Conservation (phyloP, 805 yeast species). For the Starmerella vaccinii region DNA sequence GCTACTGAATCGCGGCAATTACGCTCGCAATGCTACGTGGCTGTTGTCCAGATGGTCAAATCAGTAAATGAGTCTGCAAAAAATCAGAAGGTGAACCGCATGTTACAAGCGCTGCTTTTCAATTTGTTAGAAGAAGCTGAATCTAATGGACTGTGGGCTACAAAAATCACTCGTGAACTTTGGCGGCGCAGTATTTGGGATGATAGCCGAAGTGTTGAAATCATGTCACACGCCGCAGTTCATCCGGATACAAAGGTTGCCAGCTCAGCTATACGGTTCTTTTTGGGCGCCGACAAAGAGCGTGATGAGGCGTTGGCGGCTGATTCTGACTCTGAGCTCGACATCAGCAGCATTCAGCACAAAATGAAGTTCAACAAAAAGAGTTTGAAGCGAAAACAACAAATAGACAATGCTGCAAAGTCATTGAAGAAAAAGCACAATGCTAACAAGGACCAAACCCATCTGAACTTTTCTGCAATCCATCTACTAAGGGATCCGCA, state of each 20-base stretch:
- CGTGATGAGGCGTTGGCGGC: constrained; percentile 77
- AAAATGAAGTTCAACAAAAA: constrained; percentile 76
- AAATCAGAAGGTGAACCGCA: constrained; percentile 77
- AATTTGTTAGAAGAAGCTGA: constrained; percentile 72
- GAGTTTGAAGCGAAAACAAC: constrained; percentile 66
- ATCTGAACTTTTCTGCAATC: constrained; percentile 85
- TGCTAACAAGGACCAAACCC: constrained; percentile 50
- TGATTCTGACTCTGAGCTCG: constrained; percentile 54
- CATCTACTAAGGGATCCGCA: constrained; percentile 94
- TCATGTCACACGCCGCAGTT: constrained; percentile 90
- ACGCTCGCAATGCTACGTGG: constrained; percentile 70
- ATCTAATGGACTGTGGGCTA: constrained; percentile 89
- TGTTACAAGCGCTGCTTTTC: constrained; percentile 86
- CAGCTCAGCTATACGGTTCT: constrained; percentile 79
- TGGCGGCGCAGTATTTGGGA: constrained; percentile 99
- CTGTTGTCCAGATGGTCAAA: constrained; percentile 68
- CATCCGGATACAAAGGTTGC: constrained; percentile 83
- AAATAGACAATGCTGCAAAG: constrained; percentile 64
- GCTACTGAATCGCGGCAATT: constrained; percentile 68
- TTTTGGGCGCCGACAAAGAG: constrained; percentile 90
- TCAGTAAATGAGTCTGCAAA: constrained; percentile 79
- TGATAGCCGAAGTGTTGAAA: constrained; percentile 91
- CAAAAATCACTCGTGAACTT: constrained; percentile 83
- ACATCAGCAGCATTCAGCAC: constrained; percentile 65
- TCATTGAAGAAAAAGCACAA: constrained; percentile 43